Conservation (phyloP, 164 flowering plant species). For the Magnolia changhungtana region DNA sequence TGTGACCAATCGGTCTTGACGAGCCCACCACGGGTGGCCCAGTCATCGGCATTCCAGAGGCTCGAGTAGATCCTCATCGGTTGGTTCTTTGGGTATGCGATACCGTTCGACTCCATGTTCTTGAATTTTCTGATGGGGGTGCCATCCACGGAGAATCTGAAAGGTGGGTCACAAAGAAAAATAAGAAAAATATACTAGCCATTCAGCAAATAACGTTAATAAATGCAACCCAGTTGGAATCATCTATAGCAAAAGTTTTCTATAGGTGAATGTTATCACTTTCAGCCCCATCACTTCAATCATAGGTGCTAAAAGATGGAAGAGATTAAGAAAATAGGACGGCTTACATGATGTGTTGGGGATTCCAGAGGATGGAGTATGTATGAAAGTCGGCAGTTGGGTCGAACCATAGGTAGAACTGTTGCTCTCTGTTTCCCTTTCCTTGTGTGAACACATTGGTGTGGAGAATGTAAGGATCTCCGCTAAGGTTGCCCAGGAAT, state of each 20-base stretch:
- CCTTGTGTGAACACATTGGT: slow-evolving; percentile 13
- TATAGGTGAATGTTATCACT: not conserved
- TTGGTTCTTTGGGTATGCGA: slow-evolving; percentile 37
- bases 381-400: slow-evolving; percentile 5
- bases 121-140: slow-evolving; percentile 37
- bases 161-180: not conserved
- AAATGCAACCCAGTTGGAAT: too few species aligned
- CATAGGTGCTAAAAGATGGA: too few species aligned
- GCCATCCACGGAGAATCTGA: slow-evolving; percentile 38
- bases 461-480: slow-evolving; percentile 11
- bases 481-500: slow-evolving; percentile 8
- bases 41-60: slow-evolving; percentile 13
- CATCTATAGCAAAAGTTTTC: not conserved
- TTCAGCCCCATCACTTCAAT: too few species aligned
- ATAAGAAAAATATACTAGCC: too few species aligned
- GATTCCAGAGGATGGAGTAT: slow-evolving; percentile 11
- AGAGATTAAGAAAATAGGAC: not conserved
- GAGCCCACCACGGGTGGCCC: slow-evolving; percentile 9
- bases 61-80: slow-evolving; percentile 44
- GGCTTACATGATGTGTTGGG: slow-evolving; percentile 1
- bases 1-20: slow-evolving; percentile 22
- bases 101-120: slow-evolving; percentile 27
- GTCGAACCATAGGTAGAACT: slow-evolving; percentile 12
- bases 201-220: too few species aligned
- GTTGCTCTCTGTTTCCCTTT: slow-evolving; percentile 11